These are phyloP conservation scores for Epichloe baconii DNA, from an alignment of 2,329 filamentous ascomycete genomes.

Conservation along the genomic window DNA sequence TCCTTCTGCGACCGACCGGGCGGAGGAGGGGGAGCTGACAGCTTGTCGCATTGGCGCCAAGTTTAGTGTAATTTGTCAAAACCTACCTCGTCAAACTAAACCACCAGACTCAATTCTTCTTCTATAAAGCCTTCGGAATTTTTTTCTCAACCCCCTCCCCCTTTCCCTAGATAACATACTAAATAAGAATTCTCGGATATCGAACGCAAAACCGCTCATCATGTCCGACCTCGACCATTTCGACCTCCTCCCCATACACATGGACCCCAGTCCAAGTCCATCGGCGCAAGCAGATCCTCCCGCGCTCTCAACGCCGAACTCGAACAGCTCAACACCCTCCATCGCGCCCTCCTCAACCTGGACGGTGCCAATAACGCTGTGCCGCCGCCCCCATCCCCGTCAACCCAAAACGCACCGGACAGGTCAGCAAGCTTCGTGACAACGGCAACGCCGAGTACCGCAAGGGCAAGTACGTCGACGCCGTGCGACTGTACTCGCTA, in stretches of 20 bases:
- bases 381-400: conserved; percentile 73
- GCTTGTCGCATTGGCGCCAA: too few relatives aligned
- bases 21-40: neutral
- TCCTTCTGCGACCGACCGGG: neutral
- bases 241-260: conserved; percentile 65
- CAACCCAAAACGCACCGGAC: conserved; percentile 80
- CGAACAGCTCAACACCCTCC: conserved; percentile 61
- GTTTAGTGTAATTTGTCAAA: too few relatives aligned
- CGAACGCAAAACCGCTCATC: neutral
- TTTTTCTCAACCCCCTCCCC: too few relatives aligned
- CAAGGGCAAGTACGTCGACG: conserved; percentile 61
- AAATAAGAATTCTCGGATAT: too few relatives aligned
- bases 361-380: conserved; percentile 45
- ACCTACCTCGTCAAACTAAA: too few relatives aligned
- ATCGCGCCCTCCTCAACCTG: conserved; percentile 53
- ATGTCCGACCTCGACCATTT: conserved; percentile 60
- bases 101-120: too few relatives aligned
- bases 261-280: conserved; percentile 70
- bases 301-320: conserved; percentile 51
- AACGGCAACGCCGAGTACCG: conserved; percentile 72
- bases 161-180: too few relatives aligned
- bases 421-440: conserved; percentile 85
- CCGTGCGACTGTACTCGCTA: conserved; percentile 69
- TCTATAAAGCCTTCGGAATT: too few relatives aligned
- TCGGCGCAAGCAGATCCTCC: conserved; percentile 37